Evolutionary conservation across 2,329 filamentous ascomycete species (phyloP).

Genomic region (Helotiales sp.): DNA sequence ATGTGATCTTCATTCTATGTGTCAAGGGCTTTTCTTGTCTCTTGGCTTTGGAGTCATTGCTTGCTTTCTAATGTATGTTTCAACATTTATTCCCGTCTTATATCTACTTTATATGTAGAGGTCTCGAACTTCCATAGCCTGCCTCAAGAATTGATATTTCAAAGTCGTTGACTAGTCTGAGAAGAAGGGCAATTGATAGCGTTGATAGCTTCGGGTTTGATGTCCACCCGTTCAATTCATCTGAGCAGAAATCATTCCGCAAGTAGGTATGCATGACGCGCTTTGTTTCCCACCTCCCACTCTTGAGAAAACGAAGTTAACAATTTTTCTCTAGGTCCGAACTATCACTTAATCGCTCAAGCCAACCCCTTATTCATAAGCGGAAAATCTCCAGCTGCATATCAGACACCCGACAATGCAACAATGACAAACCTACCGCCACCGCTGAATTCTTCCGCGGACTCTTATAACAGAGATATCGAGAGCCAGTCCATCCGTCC

Average conservation of each 20-base stretch:
- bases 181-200: background rate
- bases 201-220: background rate
- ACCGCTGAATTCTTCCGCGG: background rate
- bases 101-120: background rate
- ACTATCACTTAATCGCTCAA: background rate
- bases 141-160: background rate
- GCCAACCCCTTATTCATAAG: background rate
- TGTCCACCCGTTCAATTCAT: background rate
- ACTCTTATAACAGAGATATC: background rate
- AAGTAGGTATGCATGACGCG: conserved; percentile 3
- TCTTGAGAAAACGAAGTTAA: background rate
- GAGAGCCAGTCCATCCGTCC: background rate
- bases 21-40: background rate
- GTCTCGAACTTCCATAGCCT: background rate
- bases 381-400: background rate
- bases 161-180: background rate
- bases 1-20: background rate
- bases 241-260: background rate
- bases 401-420: background rate
- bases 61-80: background rate
- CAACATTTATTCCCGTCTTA: background rate
- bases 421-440: background rate
- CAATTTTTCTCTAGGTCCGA: background rate
- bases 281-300: background rate
- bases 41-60: background rate